Evolutionary conservation across 164 flowering plant species (phyloP), one percentile per base, ranked within the genome.

Genomic region (Umbilicus rupestris): DNA sequence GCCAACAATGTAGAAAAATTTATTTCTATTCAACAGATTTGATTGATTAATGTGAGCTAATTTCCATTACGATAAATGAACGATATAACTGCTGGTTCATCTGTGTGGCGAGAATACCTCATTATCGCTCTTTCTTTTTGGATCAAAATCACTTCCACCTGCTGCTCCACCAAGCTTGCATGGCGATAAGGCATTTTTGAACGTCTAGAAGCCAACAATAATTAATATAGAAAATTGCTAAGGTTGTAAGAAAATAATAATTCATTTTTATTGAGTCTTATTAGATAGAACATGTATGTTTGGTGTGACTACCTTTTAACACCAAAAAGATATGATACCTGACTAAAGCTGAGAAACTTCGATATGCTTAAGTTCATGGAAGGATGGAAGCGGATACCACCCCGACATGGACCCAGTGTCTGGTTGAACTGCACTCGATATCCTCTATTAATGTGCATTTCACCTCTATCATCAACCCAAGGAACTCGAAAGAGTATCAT

Each of bases 81-180:
- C 2, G 0, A 46, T 4, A 69, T 24, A 68, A 49, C 24, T 47
- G 29, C 12, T 26, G 14, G 57, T 50, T 22, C 2, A 20, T n/a
- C 52, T 8, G 57, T 50, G 9, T 46, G 37, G 45, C 14, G 42
- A 62, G 5, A 41, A 63, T 71, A 94, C 99, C 97, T 95, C 97
- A 74, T 78, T 87, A 47, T 95, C 97, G 81, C 89, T 91, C 84
- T 86, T 95, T 52, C 99, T 96, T 77, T 83, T 92, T 19, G 97
- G 97, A 79, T 95, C 97, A 86, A 95, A 95, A 79, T 95, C 99
- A 81, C 97, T 89, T 68, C 99, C 99, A 69, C 99, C 97, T 8
- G 87, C 88, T 55, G 97, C 88, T 68, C 99, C 97, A 74, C 99
- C 99, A 37, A 95, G 82, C 77, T 91, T 88, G 73, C 84, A 92